A percentile compares a stretch with the other conserved stretches of the same genome.
Evolutionary conservation across 2,329 filamentous ascomycete species (phyloP).

Genomic region (Tolypocladium capitatum): DNA sequence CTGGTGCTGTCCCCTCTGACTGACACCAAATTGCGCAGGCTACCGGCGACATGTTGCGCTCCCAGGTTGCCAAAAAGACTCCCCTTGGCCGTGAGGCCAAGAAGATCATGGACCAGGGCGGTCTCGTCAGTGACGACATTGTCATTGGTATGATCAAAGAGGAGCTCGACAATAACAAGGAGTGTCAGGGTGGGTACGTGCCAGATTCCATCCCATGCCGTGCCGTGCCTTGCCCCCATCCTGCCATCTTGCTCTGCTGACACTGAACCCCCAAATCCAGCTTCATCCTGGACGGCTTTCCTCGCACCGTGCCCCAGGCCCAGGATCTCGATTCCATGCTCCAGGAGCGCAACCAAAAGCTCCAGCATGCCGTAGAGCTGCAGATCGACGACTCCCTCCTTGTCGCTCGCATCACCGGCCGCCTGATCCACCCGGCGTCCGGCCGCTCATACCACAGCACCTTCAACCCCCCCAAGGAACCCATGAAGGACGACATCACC

Average conservation of each 20-base stretch:
- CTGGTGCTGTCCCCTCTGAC: neutral
- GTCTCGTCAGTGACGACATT: conserved; percentile 95
- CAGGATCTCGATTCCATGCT: conserved; percentile 94
- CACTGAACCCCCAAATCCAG: conserved; percentile 29
- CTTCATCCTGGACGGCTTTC: conserved; percentile 98
- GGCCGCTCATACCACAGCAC: conserved; percentile 96
- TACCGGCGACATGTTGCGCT: conserved; percentile 97
- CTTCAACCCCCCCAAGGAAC: conserved; percentile 92
- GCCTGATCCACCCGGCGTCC: conserved; percentile 87
- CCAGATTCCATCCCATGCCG: neutral
- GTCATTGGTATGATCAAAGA: conserved; percentile 99
- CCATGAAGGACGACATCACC: conserved; percentile 93
- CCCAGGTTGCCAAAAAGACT: conserved; percentile 96
- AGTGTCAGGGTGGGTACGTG: conserved; percentile 86
- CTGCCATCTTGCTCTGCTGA: conserved; percentile 3
- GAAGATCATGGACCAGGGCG: conserved; percentile 99
- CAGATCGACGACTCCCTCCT: conserved; percentile 92
- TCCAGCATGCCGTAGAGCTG: conserved; percentile 92
- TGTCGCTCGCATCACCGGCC: conserved; percentile 91
- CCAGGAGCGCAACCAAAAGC: conserved; percentile 57
- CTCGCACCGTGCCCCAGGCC: conserved; percentile 88
- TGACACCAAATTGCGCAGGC: conserved; percentile 42
- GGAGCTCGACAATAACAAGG: conserved; percentile 83
- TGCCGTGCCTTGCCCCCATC: neutral
- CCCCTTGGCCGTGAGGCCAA: conserved; percentile 88